Conservation (phyloP, 192 early-diverging fungal genomes). For the Blastocladiella britannica region DNA sequence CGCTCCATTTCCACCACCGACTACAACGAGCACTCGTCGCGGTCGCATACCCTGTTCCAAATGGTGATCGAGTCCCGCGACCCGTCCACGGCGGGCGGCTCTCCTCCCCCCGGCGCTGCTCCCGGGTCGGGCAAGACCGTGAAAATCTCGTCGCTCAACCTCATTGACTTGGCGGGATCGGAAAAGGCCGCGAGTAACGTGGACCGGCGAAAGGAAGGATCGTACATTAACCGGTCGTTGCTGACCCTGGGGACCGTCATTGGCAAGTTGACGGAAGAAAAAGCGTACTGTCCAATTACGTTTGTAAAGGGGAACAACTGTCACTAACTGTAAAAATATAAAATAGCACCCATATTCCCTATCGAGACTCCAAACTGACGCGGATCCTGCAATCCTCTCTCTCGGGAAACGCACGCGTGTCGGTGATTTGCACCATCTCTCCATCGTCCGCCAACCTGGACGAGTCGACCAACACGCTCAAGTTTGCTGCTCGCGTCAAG, state of each 20-base stretch:
- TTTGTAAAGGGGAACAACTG: too few species aligned
- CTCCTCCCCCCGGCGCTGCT: constrained; percentile 12
- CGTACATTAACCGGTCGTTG: constrained; percentile 81
- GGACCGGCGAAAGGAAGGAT: constrained; percentile 85
- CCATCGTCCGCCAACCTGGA: constrained; percentile 56
- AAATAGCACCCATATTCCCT: constrained; percentile 63
- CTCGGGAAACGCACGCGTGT: constrained; percentile 68
- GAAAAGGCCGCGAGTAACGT: constrained; percentile 66
- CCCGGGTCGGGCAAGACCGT: constrained; percentile 26
- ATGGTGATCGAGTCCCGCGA: constrained; percentile 27
- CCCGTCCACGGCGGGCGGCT: constrained; percentile 14
- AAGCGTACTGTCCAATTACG: constrained; percentile 4
- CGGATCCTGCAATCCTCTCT: constrained; percentile 81
- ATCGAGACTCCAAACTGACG: constrained; percentile 90
- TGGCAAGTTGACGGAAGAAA: constrained; percentile 58
- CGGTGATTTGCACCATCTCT: constrained; percentile 82
- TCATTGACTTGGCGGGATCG: constrained; percentile 91
- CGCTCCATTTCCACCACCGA: constrained; percentile 78
- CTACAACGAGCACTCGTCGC: constrained; percentile 73
- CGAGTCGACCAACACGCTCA: constrained; percentile 78
- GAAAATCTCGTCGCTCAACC: constrained; percentile 32
- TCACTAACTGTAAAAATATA: background rate
- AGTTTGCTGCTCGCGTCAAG: constrained; percentile 85
- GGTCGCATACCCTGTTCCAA: constrained; percentile 92
- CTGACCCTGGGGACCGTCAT: constrained; percentile 85